Evolutionary conservation across 1,284 basidiomycete species (phyloP), one percentile per base, ranked within the genome.

Genomic region (Pholiota adiposa): DNA sequence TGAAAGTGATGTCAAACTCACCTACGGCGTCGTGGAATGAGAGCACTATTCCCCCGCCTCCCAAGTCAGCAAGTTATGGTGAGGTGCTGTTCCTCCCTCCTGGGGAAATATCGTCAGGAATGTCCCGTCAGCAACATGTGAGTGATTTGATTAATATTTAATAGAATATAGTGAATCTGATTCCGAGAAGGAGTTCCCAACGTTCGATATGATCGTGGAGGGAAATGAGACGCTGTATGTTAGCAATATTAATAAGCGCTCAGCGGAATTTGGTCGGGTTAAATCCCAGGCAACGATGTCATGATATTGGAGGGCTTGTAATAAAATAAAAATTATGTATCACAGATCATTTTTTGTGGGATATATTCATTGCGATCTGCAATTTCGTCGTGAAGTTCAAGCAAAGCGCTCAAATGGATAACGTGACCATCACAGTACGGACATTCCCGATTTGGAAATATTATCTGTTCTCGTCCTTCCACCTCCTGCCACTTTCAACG

Each of bases 391-490:
- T 12, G 14, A 38, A 38, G 14, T 38, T 8, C 21, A 12, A 12
- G 11, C 41, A 8, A 23, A 44, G 21, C 44, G 44, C 23, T 14
- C 6, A 8, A 7, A 11, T 8, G 48, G 18, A 31, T 33, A 33
- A 33, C 49, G 50, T 54, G 52, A 54, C 29, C 23, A 29, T 6
- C 5, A 18, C 4, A 44, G 4, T 11, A 7, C 9, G 44, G 27
- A 12, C 21, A 11, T 33, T 43, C 56, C 56, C 38, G 23, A 58
- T 58, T 19, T 52, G 43, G 56, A 19, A 52, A 52, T 51, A 52
- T 58, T 55, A 43, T 51, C 40, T 44, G 36, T 40, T 57, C 49
- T 31, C 19, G 54, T 56, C n/a, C 16, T 29, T 18, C 19, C 36
- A 11, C n/a, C n/a, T 27, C 4, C 41, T 34, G 11, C 31, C 31